Conservation (phyloP, 108 stramenopile genomes). For the Cyclotella sp. region DNA sequence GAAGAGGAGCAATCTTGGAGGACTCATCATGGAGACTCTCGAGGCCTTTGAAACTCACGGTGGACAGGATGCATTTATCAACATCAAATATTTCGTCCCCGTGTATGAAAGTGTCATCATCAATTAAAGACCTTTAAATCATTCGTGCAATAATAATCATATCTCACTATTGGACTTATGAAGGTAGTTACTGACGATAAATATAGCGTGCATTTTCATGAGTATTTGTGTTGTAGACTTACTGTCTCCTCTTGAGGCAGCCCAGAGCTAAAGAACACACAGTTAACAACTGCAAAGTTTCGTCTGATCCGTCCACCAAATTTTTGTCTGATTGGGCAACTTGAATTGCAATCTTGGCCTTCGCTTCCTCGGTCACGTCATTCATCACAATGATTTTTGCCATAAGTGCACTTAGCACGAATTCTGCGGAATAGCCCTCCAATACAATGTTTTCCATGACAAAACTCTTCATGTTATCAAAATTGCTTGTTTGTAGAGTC, state of each 20-base stretch:
- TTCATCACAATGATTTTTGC: slow-evolving; percentile 58
- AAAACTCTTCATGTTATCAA: slow-evolving; percentile 71
- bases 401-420: slow-evolving; percentile 70
- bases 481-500: slow-evolving; percentile 49
- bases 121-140: slow-evolving; percentile 1
- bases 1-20: slow-evolving; percentile 80
- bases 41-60: slow-evolving; percentile 86
- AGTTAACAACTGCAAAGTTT: slow-evolving; percentile 93
- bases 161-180: background rate
- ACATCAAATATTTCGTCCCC: slow-evolving; percentile 86
- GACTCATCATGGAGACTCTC: slow-evolving; percentile 82
- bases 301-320: slow-evolving; percentile 96
- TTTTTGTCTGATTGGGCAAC: slow-evolving; percentile 93
- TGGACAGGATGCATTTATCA: slow-evolving; percentile 89
- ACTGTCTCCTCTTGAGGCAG: slow-evolving; percentile 51
- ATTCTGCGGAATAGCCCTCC: slow-evolving; percentile 88
- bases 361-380: slow-evolving; percentile 74
- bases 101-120: slow-evolving; percentile 65
- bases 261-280: slow-evolving; percentile 80
- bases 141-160: background rate
- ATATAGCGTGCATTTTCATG: background rate
- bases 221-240: background rate
- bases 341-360: slow-evolving; percentile 86
- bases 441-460: slow-evolving; percentile 76
- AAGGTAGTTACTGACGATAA: background rate